Conservation (phyloP, 768 basidiomycete genomes). For the Tulasnella sp. region DNA sequence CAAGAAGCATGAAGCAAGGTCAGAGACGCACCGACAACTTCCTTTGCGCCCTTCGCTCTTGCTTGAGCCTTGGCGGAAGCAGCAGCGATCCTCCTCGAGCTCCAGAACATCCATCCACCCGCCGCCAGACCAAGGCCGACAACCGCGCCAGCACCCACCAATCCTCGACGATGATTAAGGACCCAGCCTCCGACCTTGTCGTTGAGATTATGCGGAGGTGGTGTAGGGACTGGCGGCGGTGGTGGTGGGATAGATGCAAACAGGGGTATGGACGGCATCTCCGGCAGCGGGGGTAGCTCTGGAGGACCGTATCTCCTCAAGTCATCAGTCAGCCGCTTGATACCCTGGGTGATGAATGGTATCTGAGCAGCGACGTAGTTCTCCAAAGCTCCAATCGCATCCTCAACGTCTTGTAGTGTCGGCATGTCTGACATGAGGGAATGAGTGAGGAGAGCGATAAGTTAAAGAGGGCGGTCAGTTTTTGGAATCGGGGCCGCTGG, state of each 20-base stretch:
- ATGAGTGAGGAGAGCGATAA: not conserved
- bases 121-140: conserved; percentile 42
- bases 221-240: conserved; percentile 38
- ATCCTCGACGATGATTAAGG: conserved; percentile 52
- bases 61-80: not conserved
- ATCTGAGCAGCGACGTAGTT: conserved; percentile 20
- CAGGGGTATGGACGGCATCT: conserved; percentile 47
- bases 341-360: conserved; percentile 23
- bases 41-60: conserved; percentile 25
- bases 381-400: conserved; percentile 18
- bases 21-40: conserved; percentile 26
- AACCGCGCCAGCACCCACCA: conserved; percentile 33
- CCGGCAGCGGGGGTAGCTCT: conserved; percentile 36
- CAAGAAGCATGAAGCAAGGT: conserved; percentile 15
- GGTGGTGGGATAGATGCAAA: conserved; percentile 60
- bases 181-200: conserved; percentile 47
- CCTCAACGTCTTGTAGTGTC: conserved; percentile 21
- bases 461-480: not conserved
- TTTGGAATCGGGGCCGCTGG: not conserved
- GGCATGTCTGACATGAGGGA: conserved; percentile 13
- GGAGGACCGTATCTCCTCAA: conserved; percentile 71
- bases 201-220: not conserved
- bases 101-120: conserved; percentile 54
- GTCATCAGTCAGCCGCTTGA: conserved; percentile 66
- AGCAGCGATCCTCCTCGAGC: conserved; percentile 30